These are phyloP conservation scores for Backusella tarrabulga DNA, from an alignment of 192 early-diverging fungal species.

Conservation along the genomic window DNA sequence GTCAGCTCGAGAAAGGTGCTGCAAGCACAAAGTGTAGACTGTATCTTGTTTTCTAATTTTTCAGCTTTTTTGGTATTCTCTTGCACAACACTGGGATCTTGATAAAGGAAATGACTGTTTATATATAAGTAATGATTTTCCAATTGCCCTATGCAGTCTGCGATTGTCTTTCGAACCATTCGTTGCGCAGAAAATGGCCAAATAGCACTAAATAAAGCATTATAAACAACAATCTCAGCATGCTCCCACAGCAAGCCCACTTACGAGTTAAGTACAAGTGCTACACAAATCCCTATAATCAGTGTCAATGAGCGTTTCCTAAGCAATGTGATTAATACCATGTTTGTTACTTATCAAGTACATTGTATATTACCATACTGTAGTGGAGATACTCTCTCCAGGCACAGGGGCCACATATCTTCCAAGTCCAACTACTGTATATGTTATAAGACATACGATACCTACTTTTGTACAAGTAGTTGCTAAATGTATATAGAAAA, in stretches of 20 bases:
- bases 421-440: constrained; percentile 24
- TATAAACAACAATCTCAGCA: neutral
- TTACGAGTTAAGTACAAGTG: constrained; percentile 48
- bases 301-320: constrained; percentile 53
- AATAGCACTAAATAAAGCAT: constrained; percentile 39
- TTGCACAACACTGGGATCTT: constrained; percentile 35
- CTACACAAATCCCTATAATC: constrained; percentile 55
- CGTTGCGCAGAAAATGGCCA: constrained; percentile 77
- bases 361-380: constrained; percentile 24
- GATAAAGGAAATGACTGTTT: constrained; percentile 60
- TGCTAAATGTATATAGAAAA: constrained; percentile 36
- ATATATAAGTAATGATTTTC: constrained; percentile 66
- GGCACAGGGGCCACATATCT: constrained; percentile 20
- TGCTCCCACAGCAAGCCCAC: neutral
- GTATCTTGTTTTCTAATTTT: constrained; percentile 25
- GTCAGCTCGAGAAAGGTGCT: constrained; percentile 57
- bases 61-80: constrained; percentile 15
- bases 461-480: constrained; percentile 29
- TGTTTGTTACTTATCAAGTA: neutral
- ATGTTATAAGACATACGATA: constrained; percentile 31
- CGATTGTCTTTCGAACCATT: constrained; percentile 54
- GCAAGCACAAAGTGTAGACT: constrained; percentile 21
- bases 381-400: constrained; percentile 18
- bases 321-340: neutral
- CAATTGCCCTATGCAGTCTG: constrained; percentile 37